A percentile compares a stretch with the other conserved stretches of the same genome.
These are phyloP conservation scores for Hydrangea macrophylla DNA, from an alignment of 148 eudicot species.

Conservation along the genomic window DNA sequence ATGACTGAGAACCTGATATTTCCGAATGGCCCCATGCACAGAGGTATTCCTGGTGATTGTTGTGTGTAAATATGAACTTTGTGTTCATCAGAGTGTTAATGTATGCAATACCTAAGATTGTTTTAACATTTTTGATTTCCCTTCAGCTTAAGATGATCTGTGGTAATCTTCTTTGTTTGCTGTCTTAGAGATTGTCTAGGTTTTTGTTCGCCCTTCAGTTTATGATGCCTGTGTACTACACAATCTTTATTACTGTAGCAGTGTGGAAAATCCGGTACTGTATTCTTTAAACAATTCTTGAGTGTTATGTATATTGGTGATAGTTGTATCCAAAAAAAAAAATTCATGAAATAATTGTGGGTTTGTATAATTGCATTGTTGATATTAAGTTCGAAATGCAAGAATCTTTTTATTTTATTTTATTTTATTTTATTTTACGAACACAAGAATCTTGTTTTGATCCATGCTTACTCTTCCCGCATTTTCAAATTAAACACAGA, in stretches of 20 bases:
- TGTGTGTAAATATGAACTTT: background rate
- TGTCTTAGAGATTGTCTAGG: background rate
- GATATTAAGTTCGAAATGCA: no score
- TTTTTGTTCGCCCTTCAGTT: background rate
- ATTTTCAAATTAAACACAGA: no score
- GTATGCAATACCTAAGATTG: background rate
- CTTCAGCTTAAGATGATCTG: background rate
- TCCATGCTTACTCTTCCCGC: no score
- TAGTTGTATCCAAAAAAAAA: no score
- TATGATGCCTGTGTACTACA: background rate
- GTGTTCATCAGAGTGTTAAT: background rate
- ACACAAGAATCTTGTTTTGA: no score
- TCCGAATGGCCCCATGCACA: background rate
- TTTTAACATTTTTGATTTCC: background rate
- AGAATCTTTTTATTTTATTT: no score
- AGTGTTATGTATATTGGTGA: no score
- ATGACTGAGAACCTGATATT: background rate
- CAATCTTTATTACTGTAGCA: background rate
- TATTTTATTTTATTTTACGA: no score
- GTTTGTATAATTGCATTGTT: no score
- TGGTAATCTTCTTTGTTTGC: background rate
- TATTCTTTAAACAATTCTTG: background rate
- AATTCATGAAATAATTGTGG: no score
- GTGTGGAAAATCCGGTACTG: background rate
- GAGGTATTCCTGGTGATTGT: background rate